A percentile compares a stretch with the other conserved stretches of the same genome.
phyloP scores from a whole-genome alignment of 164 flowering plant genomes.

The Taxillus chinensis region DNA sequence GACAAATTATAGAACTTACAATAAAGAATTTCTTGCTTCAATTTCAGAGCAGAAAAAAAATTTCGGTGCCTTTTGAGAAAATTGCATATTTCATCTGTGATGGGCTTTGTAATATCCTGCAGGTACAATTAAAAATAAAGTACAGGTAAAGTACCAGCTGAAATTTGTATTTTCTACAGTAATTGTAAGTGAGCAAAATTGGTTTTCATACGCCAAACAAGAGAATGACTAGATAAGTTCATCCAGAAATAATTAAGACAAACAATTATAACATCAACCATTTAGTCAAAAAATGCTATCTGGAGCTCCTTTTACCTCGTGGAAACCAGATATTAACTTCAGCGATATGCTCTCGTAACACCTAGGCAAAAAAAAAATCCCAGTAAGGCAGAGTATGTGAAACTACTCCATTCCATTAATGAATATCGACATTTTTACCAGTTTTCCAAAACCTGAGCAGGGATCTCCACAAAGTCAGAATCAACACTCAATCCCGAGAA shows the following conservation, averaged over 20 bases:
- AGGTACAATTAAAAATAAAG: conserved; percentile 1
- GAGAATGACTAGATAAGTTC: too few species aligned
- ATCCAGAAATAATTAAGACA: too few species aligned
- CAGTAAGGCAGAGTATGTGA: not conserved
- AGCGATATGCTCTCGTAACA: conserved; percentile 67
- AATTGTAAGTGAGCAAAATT: too few species aligned
- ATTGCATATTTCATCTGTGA: conserved; percentile 63
- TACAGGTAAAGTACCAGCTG: not conserved
- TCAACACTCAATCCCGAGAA: conserved; percentile 83
- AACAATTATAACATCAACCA: too few species aligned
- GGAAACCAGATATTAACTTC: conserved; percentile 84
- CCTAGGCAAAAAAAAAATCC: conserved; percentile 33
- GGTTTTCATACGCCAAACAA: too few species aligned
- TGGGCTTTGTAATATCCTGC: conserved; percentile 85
- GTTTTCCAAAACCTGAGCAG: conserved; percentile 72
- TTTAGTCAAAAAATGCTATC: too few species aligned
- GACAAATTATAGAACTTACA: conserved; percentile 39
- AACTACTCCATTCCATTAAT: not conserved
- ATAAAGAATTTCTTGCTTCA: conserved; percentile 87
- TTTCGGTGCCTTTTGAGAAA: conserved; percentile 55
- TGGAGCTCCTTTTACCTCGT: conserved; percentile 48
- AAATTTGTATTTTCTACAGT: not conserved
- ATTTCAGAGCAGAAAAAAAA: conserved; percentile 69
- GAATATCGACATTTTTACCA: conserved; percentile 33
- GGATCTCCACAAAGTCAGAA: conserved; percentile 89